phyloP scores from a whole-genome alignment of 2,329 filamentous ascomycete genomes.

The Leptodontidium sp. region DNA sequence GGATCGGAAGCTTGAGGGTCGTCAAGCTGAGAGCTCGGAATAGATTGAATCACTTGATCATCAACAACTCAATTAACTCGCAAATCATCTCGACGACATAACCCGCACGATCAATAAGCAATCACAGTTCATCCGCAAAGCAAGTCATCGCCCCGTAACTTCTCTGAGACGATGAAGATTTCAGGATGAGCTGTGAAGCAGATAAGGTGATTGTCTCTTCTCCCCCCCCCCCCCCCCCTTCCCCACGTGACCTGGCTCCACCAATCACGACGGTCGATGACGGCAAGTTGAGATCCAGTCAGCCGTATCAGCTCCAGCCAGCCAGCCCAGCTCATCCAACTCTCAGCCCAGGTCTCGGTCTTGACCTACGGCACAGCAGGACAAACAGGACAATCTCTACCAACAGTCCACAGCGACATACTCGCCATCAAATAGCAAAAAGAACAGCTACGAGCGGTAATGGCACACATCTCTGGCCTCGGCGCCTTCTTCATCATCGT shows the following conservation, averaged over 20 bases:
- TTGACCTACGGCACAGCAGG: background rate
- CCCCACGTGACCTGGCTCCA: background rate
- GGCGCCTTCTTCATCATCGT: conserved; percentile 79
- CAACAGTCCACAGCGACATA: background rate
- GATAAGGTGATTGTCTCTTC: background rate
- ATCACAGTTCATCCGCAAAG: background rate
- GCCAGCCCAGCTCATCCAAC: background rate
- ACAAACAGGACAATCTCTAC: background rate
- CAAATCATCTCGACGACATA: background rate
- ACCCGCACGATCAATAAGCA: background rate
- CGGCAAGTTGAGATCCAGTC: background rate
- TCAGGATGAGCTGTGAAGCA: conserved; percentile 1
- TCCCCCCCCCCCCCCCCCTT: no score
- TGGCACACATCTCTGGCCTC: conserved; percentile 68
- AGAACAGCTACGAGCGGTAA: conserved; percentile 45
- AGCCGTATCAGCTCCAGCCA: background rate
- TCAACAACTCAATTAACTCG: background rate
- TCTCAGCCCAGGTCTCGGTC: background rate
- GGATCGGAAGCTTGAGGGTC: no score
- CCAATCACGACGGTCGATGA: background rate
- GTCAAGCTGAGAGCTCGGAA: no score
- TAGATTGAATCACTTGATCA: background rate
- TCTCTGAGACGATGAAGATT: conserved; percentile 9
- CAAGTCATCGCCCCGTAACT: background rate
- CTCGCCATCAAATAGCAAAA: conserved; percentile 3